Evolutionary conservation across 805 yeast species (phyloP).

Genomic region (Debaryomyces hansenii): DNA sequence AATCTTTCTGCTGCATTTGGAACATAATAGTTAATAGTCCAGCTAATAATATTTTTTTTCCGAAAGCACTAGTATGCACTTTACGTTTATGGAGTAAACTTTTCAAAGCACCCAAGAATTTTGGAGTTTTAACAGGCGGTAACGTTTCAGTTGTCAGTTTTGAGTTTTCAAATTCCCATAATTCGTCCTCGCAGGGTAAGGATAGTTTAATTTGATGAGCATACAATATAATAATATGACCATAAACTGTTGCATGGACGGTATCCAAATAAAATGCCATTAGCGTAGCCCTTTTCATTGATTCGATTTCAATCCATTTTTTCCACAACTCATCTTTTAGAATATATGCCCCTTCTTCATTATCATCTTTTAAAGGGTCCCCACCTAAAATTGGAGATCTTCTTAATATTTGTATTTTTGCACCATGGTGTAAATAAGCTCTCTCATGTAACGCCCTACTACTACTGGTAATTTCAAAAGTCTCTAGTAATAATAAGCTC

Average conservation of each 20-base stretch:
- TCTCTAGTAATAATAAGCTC: slow-evolving; percentile 64
- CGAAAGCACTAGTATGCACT: slow-evolving; percentile 21
- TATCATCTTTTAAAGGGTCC: slow-evolving; percentile 32
- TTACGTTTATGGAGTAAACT: slow-evolving; percentile 19
- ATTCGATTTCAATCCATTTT: slow-evolving; percentile 39
- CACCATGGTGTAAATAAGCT: slow-evolving; percentile 82
- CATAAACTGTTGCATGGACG: slow-evolving; percentile 35
- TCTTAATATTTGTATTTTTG: slow-evolving; percentile 36
- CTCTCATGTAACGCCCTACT: slow-evolving; percentile 70
- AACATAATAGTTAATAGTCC: slow-evolving; percentile 23
- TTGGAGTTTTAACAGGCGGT: slow-evolving; percentile 17
- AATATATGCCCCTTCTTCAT: slow-evolving; percentile 18
- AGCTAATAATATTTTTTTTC: slow-evolving; percentile 21
- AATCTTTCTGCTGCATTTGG: slow-evolving; percentile 27
- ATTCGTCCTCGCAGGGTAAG: slow-evolving; percentile 28
- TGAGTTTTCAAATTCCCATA: slow-evolving; percentile 26
- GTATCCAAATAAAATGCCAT: slow-evolving; percentile 40
- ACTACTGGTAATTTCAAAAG: slow-evolving; percentile 69
- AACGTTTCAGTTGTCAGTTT: slow-evolving; percentile 11
- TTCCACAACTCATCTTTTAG: slow-evolving; percentile 21
- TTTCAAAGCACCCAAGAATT: slow-evolving; percentile 22
- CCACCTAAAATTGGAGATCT: slow-evolving; percentile 37
- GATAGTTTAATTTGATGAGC: slow-evolving; percentile 29
- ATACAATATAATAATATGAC: slow-evolving; percentile 23
- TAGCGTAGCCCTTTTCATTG: slow-evolving; percentile 31